Evolutionary conservation across 1,139 yeast species (phyloP).

Genomic region (Yamadazyma blattariae): DNA sequence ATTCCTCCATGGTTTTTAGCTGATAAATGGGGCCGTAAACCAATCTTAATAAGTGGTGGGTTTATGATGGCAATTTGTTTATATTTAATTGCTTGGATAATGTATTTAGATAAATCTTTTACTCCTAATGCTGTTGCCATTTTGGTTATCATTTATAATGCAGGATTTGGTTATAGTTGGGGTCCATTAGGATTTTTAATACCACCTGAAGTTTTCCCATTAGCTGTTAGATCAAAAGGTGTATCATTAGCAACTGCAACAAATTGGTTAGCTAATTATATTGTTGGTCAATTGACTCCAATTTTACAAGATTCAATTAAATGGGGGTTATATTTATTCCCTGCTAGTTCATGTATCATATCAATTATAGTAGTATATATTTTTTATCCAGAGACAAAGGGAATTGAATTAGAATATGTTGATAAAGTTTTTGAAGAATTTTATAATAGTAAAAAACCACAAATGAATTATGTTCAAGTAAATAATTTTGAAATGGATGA

Average conservation of each 20-base stretch:
- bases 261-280: slow-evolving; percentile 54
- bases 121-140: slow-evolving; percentile 48
- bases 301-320: slow-evolving; percentile 43
- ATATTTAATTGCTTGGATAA: slow-evolving; percentile 36
- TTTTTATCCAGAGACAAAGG: slow-evolving; percentile 87
- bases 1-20: slow-evolving; percentile 56
- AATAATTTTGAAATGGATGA: slow-evolving; percentile 11
- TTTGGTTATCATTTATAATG: slow-evolving; percentile 49
- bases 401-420: slow-evolving; percentile 85
- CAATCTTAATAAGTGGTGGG: slow-evolving; percentile 50
- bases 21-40: slow-evolving; percentile 54
- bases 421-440: slow-evolving; percentile 72
- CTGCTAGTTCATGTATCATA: slow-evolving; percentile 44
- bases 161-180: slow-evolving; percentile 55
- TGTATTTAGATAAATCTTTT: slow-evolving; percentile 32
- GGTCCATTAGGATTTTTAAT: slow-evolving; percentile 57
- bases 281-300: slow-evolving; percentile 56
- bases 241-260: slow-evolving; percentile 53
- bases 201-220: slow-evolving; percentile 54
- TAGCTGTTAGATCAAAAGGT: slow-evolving; percentile 54
- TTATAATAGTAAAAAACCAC: slow-evolving; percentile 17
- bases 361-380: slow-evolving; percentile 54
- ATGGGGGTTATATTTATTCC: slow-evolving; percentile 51
- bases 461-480: slow-evolving; percentile 19
- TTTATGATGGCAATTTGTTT: slow-evolving; percentile 45